These are phyloP conservation scores for Eragrostis curvula DNA, from an alignment of 176 grass and related monocot species.

Conservation along the genomic window DNA sequence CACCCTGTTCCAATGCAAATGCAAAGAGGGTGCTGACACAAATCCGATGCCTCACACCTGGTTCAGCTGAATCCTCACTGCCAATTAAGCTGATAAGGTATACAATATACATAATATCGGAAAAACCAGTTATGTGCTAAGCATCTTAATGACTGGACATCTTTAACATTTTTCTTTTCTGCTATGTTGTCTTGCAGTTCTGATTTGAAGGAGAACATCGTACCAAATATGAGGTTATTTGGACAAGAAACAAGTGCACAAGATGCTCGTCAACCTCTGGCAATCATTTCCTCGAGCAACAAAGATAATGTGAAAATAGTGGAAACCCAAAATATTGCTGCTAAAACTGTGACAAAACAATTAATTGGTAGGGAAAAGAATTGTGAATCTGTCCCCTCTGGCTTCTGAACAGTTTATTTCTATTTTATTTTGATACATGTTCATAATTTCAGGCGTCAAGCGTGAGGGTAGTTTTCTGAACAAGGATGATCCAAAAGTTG, in stretches of 20 bases:
- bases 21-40: slow-evolving; percentile 64
- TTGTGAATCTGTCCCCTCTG: slow-evolving; percentile 27
- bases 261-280: slow-evolving; percentile 66
- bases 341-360: slow-evolving; percentile 33
- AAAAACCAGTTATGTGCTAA: not conserved
- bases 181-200: slow-evolving; percentile 48
- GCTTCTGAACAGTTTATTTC: slow-evolving; percentile 31
- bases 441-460: slow-evolving; percentile 59
- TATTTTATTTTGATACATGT: slow-evolving; percentile 27
- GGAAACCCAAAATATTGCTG: slow-evolving; percentile 35
- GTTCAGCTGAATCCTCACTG: slow-evolving; percentile 42
- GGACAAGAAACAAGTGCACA: slow-evolving; percentile 39
- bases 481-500: slow-evolving; percentile 86
- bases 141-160: not conserved
- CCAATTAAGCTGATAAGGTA: slow-evolving; percentile 79
- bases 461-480: slow-evolving; percentile 64
- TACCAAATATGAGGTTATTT: slow-evolving; percentile 43
- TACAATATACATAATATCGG: slow-evolving; percentile 38
- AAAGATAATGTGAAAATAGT: slow-evolving; percentile 32
- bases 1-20: slow-evolving; percentile 55
- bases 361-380: slow-evolving; percentile 19
- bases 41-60: slow-evolving; percentile 45
- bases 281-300: slow-evolving; percentile 53
- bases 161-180: slow-evolving; percentile 11
- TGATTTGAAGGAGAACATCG: slow-evolving; percentile 59